These are phyloP conservation scores for Exophiala lecanii-corni DNA, from an alignment of 2,329 filamentous ascomycete species.

Conservation along the genomic window DNA sequence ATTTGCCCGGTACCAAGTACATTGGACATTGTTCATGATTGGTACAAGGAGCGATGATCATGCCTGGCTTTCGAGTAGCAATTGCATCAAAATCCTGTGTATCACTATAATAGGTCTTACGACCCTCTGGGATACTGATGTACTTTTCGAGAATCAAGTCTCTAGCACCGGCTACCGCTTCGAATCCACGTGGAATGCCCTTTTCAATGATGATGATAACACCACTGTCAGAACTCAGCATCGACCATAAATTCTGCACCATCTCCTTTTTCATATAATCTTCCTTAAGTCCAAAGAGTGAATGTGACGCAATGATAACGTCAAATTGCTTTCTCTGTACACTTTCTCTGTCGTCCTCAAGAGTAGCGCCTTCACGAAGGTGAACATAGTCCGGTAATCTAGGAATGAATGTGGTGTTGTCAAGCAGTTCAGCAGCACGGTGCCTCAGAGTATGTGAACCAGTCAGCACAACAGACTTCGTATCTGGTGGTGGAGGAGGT, in stretches of 20 bases:
- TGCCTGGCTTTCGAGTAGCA: constrained; percentile 46
- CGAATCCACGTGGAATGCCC: constrained; percentile 84
- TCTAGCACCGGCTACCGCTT: constrained; percentile 80
- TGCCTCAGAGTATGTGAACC: constrained; percentile 70
- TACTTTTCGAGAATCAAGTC: constrained; percentile 71
- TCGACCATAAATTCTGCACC: constrained; percentile 82
- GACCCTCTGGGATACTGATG: constrained; percentile 50
- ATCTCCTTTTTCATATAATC: constrained; percentile 72
- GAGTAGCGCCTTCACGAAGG: constrained; percentile 51
- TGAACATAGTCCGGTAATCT: constrained; percentile 82
- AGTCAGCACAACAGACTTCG: constrained; percentile 75
- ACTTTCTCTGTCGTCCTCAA: constrained; percentile 52
- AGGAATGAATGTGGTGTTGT: constrained; percentile 88
- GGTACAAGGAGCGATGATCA: constrained; percentile 68
- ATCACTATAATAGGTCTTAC: constrained; percentile 29
- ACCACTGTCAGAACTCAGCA: constrained; percentile 78
- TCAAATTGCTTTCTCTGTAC: constrained; percentile 75
- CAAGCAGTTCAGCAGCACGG: constrained; percentile 69
- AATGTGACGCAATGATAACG: constrained; percentile 82
- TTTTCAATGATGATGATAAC: constrained; percentile 87
- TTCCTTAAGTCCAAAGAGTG: constrained; percentile 70
- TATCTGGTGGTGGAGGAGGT: constrained; percentile 49
- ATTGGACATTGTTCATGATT: constrained; percentile 86
- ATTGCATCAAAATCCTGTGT: constrained; percentile 28
- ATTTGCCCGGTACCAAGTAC: constrained; percentile 68